These are phyloP conservation scores for Rhodotorula sp. DNA, from an alignment of 1,284 basidiomycete species.

Conservation along the genomic window DNA sequence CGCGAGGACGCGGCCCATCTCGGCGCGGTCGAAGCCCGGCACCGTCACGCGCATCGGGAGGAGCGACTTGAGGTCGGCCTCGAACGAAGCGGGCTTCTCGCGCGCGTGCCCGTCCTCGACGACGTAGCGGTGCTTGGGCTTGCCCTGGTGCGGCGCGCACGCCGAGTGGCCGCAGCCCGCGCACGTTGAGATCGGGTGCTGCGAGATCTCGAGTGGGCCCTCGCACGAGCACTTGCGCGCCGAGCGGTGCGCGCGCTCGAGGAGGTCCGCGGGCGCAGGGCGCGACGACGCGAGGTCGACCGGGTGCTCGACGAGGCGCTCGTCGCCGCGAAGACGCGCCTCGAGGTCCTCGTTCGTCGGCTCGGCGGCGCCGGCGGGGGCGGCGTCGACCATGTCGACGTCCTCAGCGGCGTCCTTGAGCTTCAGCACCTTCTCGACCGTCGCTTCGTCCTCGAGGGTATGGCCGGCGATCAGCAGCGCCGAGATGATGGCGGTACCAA, in stretches of 20 bases:
- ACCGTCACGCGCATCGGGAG: conserved; percentile 84
- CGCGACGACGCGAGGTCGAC: conserved; percentile 67
- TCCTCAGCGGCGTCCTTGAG: conserved; percentile 56
- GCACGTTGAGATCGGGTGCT: conserved; percentile 70
- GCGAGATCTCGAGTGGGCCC: conserved; percentile 76
- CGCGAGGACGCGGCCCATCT: conserved; percentile 13
- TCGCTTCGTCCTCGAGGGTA: conserved; percentile 62
- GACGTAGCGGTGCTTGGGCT: conserved; percentile 78
- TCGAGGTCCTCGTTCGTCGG: conserved; percentile 60
- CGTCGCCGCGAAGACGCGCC: conserved; percentile 68
- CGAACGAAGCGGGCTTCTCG: conserved; percentile 70
- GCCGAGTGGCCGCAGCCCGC: conserved; percentile 74
- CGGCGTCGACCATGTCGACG: conserved; percentile 51
- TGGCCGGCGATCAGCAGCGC: conserved; percentile 70
- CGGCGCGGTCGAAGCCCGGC: conserved; percentile 55
- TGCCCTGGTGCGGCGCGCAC: conserved; percentile 82
- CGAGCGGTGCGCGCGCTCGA: conserved; percentile 68
- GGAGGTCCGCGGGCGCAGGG: conserved; percentile 61
- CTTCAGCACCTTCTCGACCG: conserved; percentile 48
- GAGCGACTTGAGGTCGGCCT: conserved; percentile 70
- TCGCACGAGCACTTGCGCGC: conserved; percentile 84
- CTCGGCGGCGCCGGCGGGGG: conserved; percentile 41
- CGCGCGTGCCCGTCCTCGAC: conserved; percentile 53
- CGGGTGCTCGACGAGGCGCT: conserved; percentile 63
- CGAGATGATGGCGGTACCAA: conserved; percentile 83